phyloP scores from a whole-genome alignment of 139 green algal species.

The Dunaliella primolecta region DNA sequence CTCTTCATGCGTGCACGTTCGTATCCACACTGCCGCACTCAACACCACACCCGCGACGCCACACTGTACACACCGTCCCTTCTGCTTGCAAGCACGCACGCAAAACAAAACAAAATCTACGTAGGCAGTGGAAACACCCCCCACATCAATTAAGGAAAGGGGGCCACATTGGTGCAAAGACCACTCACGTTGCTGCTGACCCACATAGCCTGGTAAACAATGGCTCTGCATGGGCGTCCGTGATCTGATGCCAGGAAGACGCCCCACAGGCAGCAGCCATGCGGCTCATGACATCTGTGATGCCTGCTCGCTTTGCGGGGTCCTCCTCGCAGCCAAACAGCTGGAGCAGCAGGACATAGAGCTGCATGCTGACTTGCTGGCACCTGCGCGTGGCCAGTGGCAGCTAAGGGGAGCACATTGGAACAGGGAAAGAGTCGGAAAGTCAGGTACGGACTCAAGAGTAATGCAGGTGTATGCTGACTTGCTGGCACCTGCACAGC shows the following conservation, averaged over 20 bases:
- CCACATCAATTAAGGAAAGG: too few species aligned
- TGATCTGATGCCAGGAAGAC: conserved; percentile 20
- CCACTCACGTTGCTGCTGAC: not conserved
- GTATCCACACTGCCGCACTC: too few species aligned
- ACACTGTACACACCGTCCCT: too few species aligned
- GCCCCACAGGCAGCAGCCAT: conserved; percentile 25
- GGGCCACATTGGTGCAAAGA: not conserved
- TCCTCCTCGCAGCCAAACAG: conserved; percentile 49
- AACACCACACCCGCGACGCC: too few species aligned
- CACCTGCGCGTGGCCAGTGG: not conserved
- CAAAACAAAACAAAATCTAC: too few species aligned
- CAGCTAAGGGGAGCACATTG: not conserved
- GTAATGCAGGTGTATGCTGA: conserved; percentile 46
- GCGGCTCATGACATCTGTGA: not conserved
- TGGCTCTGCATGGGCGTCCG: conserved; percentile 21
- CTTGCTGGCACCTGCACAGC: not conserved
- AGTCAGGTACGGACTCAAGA: too few species aligned
- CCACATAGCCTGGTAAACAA: conserved; percentile 27
- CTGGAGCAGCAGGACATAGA: conserved; percentile 59
- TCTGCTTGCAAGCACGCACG: too few species aligned
- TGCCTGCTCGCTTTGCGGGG: not conserved
- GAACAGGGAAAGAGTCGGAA: too few species aligned
- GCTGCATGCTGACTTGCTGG: conserved; percentile 25
- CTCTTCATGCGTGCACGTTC: too few species aligned
- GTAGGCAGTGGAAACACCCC: too few species aligned